Conservation (phyloP, 352 stramenopile genomes). For the Pythium oligandrum region DNA sequence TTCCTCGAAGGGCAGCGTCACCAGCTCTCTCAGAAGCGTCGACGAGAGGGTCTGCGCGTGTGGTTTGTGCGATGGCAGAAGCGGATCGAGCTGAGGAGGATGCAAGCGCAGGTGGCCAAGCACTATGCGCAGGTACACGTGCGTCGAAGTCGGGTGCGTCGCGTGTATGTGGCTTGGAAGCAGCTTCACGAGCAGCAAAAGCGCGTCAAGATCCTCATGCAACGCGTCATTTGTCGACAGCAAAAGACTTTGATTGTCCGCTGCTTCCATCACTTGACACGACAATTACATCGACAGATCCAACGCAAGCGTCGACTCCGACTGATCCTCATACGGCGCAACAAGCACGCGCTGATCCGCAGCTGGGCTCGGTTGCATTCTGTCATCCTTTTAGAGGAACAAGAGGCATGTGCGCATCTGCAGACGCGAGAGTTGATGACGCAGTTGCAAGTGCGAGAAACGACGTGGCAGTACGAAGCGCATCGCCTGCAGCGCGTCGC, state of each 20-base stretch:
- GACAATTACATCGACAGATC: too few species aligned
- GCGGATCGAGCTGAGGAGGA: constrained; percentile 2
- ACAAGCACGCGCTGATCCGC: not conserved
- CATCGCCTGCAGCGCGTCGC: constrained; percentile 14
- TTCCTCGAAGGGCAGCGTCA: constrained; percentile 20
- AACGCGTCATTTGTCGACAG: too few species aligned
- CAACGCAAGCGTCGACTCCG: too few species aligned
- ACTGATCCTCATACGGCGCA: too few species aligned
- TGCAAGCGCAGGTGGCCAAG: constrained; percentile 5
- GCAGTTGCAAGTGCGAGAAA: constrained; percentile 14
- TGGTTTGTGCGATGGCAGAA: constrained; percentile 17
- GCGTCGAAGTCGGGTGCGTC: not conserved
- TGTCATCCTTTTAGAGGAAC: not conserved
- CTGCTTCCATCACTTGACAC: too few species aligned
- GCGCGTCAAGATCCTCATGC: too few species aligned
- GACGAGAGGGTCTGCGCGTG: constrained; percentile 11
- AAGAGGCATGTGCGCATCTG: constrained; percentile 1
- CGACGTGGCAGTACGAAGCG: constrained; percentile 7
- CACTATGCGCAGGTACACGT: constrained; percentile 1
- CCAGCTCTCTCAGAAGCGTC: constrained; percentile 13
- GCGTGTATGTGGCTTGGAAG: constrained; percentile 4
- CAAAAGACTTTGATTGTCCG: too few species aligned
- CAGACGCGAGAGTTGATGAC: constrained; percentile 19
- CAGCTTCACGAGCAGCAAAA: not conserved
- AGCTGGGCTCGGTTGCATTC: constrained; percentile 1